phyloP scores from a whole-genome alignment of 2,329 filamentous ascomycete genomes.

The Lachnellula suecica region DNA sequence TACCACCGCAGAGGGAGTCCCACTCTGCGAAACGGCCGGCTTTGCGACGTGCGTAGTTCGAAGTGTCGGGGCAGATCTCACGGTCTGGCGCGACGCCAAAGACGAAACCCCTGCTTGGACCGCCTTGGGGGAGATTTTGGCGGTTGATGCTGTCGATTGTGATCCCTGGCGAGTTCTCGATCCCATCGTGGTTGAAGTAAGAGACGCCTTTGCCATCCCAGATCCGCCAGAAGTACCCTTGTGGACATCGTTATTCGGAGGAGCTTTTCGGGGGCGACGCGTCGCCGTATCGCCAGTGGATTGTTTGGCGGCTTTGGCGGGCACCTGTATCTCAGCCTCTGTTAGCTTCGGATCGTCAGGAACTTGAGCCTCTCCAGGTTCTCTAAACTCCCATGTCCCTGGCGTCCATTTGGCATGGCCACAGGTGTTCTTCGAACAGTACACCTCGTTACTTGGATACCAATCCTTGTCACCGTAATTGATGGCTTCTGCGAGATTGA shows the following conservation, averaged over 20 bases:
- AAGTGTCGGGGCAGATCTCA: too few species aligned
- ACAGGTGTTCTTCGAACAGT: not conserved
- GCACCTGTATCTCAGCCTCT: not conserved
- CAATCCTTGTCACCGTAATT: not conserved
- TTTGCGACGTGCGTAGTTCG: too few species aligned
- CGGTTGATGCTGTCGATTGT: too few species aligned
- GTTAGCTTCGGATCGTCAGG: not conserved
- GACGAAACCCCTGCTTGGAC: too few species aligned
- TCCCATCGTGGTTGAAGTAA: not conserved
- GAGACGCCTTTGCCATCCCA: too few species aligned
- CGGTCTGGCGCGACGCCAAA: too few species aligned
- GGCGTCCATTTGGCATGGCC: not conserved
- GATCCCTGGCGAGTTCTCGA: not conserved
- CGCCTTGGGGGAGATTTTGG: too few species aligned
- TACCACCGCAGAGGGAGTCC: too few species aligned
- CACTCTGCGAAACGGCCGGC: too few species aligned
- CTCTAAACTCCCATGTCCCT: not conserved
- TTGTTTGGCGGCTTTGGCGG: not conserved
- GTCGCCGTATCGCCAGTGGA: not conserved
- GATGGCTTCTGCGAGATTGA: not conserved
- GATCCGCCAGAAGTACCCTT: not conserved
- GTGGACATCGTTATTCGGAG: not conserved
- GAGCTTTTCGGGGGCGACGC: not conserved
- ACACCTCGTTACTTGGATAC: not conserved
- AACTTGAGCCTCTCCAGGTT: not conserved